These are phyloP conservation scores for Teratosphaeria zuluensis DNA, from an alignment of 2,329 filamentous ascomycete species.

Conservation along the genomic window DNA sequence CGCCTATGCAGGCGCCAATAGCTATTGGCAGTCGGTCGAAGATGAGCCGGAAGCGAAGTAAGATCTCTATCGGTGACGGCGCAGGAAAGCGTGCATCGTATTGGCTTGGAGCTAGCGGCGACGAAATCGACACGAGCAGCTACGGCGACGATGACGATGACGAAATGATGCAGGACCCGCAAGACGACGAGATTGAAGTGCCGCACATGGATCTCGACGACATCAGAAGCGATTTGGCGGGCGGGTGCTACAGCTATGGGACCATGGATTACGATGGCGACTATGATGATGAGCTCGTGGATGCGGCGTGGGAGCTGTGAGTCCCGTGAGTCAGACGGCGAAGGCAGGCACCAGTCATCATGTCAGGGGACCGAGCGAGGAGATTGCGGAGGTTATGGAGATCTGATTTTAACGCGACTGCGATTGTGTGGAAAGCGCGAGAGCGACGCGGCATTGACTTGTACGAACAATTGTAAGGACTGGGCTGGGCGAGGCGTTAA, in stretches of 20 bases:
- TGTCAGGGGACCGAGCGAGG: constrained; percentile 22
- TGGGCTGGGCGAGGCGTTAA: not conserved
- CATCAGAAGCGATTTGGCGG: constrained; percentile 23
- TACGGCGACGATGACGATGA: constrained; percentile 26
- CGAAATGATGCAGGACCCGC: constrained; percentile 14
- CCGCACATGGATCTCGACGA: constrained; percentile 27
- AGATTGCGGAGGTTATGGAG: constrained; percentile 25
- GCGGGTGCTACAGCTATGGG: constrained; percentile 19
- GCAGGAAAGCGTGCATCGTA: constrained; percentile 75
- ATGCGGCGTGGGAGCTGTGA: not conserved
- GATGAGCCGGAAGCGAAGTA: constrained; percentile 1
- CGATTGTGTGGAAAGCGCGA: not conserved
- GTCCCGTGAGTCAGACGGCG: constrained; percentile 1
- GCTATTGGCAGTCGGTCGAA: constrained; percentile 35
- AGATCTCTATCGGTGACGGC: constrained; percentile 37
- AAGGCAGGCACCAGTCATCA: constrained; percentile 2
- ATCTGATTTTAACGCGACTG: constrained; percentile 8
- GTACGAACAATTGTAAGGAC: not conserved
- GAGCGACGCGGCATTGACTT: not conserved
- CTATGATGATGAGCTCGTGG: constrained; percentile 6
- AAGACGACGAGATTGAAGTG: constrained; percentile 24
- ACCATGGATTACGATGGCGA: constrained; percentile 15
- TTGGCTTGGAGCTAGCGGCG: constrained; percentile 66
- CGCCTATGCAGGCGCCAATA: constrained; percentile 38
- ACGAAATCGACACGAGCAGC: constrained; percentile 11